Percentiles rank a stretch among this genome's conserved stretches.
These are phyloP conservation scores for Vitellaria paradoxa DNA, from an alignment of 179 eudicot genomes.

Conservation along the genomic window DNA sequence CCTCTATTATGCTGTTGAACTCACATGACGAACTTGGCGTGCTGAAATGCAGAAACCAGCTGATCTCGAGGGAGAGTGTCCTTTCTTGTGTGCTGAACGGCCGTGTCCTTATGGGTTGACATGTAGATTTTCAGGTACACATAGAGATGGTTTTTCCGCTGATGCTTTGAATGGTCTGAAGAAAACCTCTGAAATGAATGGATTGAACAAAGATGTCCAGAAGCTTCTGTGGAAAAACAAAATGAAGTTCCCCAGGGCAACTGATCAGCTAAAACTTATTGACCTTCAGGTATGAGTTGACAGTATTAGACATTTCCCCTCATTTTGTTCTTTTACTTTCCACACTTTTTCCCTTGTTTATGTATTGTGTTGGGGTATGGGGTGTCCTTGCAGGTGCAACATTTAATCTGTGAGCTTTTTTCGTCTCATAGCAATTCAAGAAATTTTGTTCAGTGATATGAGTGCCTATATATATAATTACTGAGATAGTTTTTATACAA, in stretches of 20 bases:
- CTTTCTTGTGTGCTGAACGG: slow-evolving; percentile 49
- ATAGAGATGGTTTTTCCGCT: slow-evolving; percentile 36
- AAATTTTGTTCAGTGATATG: neutral
- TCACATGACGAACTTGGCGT: slow-evolving; percentile 10
- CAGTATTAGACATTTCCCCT: neutral
- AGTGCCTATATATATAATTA: neutral
- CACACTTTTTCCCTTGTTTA: neutral
- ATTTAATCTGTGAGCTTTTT: neutral
- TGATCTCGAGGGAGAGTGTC: slow-evolving; percentile 85
- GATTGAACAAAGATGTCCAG: slow-evolving; percentile 81
- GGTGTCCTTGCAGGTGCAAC: slow-evolving; percentile 1
- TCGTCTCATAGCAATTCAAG: neutral
- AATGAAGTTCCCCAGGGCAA: slow-evolving; percentile 77
- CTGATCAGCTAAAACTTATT: slow-evolving; percentile 69
- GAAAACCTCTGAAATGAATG: slow-evolving; percentile 56
- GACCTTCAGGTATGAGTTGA: slow-evolving; percentile 58
- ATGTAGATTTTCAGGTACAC: slow-evolving; percentile 77
- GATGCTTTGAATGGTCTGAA: slow-evolving; percentile 30
- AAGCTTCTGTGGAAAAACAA: slow-evolving; percentile 94
- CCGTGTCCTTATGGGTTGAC: slow-evolving; percentile 83
- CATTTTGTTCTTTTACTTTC: neutral
- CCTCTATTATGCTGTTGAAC: neutral
- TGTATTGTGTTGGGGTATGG: neutral
- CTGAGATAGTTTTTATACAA: neutral
- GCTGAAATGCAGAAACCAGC: slow-evolving; percentile 58